phyloP scores from a whole-genome alignment of 176 grass and related monocot species.

The Carex myosuroides region DNA sequence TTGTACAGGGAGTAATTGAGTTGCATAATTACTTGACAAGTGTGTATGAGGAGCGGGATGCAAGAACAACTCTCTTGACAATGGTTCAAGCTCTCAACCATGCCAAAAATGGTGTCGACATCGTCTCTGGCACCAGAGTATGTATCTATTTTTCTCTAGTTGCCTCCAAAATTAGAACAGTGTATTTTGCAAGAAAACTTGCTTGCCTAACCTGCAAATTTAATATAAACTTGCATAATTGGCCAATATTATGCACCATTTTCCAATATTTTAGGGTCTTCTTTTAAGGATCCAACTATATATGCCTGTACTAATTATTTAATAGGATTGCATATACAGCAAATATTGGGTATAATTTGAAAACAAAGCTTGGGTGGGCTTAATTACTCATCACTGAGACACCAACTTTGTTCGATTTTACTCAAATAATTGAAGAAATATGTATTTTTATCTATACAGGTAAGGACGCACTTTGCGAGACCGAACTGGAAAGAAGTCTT shows the following conservation, averaged over 20 bases:
- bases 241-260: not conserved
- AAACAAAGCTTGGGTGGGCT: not conserved
- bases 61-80: constrained; percentile 80
- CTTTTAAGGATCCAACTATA: not conserved
- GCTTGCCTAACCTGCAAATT: not conserved
- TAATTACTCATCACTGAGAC: not conserved
- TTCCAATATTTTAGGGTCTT: not conserved
- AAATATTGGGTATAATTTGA: not conserved
- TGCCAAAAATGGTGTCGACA: constrained; percentile 89
- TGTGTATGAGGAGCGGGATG: constrained; percentile 96
- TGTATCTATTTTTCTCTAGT: constrained; percentile 2
- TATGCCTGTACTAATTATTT: not conserved
- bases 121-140: constrained; percentile 96
- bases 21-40: constrained; percentile 98
- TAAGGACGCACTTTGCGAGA: constrained; percentile 97
- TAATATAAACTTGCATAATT: not conserved
- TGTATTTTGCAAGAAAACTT: not conserved
- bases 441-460: constrained; percentile 28
- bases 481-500: constrained; percentile 98
- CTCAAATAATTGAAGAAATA: not conserved
- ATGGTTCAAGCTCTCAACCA: constrained; percentile 99
- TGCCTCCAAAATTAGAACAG: not conserved
- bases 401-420: not conserved
- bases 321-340: not conserved
- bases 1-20: constrained; percentile 80